phyloP scores from a whole-genome alignment of 805 yeast genomes.

The Hanseniaspora clermontiae region DNA sequence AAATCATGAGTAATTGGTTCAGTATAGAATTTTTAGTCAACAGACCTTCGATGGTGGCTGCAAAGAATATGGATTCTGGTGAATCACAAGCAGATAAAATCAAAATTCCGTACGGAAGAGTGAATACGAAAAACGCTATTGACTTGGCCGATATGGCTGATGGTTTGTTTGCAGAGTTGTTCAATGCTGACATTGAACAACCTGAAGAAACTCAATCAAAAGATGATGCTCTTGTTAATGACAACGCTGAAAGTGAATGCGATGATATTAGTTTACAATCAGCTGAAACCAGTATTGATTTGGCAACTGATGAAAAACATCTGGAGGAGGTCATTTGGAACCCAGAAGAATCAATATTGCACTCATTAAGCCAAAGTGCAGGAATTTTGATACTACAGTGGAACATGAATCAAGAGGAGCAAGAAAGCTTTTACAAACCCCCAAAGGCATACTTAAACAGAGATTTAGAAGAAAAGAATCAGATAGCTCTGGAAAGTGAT shows the following conservation, averaged over 20 bases:
- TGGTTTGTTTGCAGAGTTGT: not conserved
- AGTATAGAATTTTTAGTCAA: not conserved
- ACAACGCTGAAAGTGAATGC: too few species aligned
- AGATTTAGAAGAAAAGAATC: not conserved
- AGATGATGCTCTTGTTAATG: not conserved
- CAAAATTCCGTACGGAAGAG: not conserved
- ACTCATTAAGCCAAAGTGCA: not conserved
- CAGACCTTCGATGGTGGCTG: not conserved
- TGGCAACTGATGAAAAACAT: not conserved
- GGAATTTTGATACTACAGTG: conserved; percentile 11
- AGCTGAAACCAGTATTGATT: not conserved
- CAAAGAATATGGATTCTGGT: not conserved
- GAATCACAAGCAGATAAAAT: not conserved
- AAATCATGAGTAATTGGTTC: not conserved
- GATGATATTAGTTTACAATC: not conserved
- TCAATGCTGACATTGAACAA: not conserved
- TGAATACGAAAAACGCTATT: not conserved
- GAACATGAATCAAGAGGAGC: conserved; percentile 37
- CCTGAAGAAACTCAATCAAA: not conserved
- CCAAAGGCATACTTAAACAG: conserved; percentile 1
- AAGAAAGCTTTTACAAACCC: conserved; percentile 21
- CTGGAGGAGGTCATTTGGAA: not conserved
- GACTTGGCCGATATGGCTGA: not conserved
- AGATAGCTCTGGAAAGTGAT: conserved; percentile 18
- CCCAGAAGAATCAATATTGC: not conserved